Base-by-base conservation (phyloP, 345 rosid genomes). In the Dipteronia sinensis region DNA sequence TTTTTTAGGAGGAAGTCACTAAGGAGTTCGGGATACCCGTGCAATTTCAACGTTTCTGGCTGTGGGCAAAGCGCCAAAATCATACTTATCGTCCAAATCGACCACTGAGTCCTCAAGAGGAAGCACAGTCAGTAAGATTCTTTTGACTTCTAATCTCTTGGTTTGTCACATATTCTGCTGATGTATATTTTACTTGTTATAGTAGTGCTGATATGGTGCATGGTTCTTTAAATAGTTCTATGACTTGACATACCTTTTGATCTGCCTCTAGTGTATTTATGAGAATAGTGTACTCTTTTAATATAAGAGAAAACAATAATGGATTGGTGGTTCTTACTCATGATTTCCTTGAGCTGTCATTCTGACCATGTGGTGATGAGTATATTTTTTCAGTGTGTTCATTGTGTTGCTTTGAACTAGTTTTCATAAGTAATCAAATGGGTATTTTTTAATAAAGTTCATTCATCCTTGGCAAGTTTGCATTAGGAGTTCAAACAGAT, bases 21-120 rank as follows among this genome's bases (percentile, higher is more conserved):
- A 92, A 87, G 82, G 96, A 87, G 79, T 87, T 92, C 67, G 88
- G 91, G 15, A 80, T 92, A 75, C 94, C 94, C 12, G 89, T 88
- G 44, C 94, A 87, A 83, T 87, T 64, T 83, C 96, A 86, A 69
- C 85, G 96, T 13, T 92, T 90, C 76, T 92, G 96, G 96, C 74
- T 92, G 27, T 92, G 96, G 96, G 94, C 94, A 76, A 90, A 92
- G 91, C 90, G 96, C 20, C 93, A 90, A 72, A 92, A 90, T 77
- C 91, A 90, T 76, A 92, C 96, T 22, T 92, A 92, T 78, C 93
- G 96, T 66, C 96, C 96, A 23, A 90, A 92, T 76, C 86, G 96
- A 46, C 92, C 90, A 49, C 71, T 90, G 80, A 83, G 88, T 27
- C 70, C 82, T 27, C 90, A 75, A 71, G 96, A 92, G 82, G 91